Conservation (phyloP, 495 filamentous ascomycete species). For the Astrocystis sublimbata region DNA sequence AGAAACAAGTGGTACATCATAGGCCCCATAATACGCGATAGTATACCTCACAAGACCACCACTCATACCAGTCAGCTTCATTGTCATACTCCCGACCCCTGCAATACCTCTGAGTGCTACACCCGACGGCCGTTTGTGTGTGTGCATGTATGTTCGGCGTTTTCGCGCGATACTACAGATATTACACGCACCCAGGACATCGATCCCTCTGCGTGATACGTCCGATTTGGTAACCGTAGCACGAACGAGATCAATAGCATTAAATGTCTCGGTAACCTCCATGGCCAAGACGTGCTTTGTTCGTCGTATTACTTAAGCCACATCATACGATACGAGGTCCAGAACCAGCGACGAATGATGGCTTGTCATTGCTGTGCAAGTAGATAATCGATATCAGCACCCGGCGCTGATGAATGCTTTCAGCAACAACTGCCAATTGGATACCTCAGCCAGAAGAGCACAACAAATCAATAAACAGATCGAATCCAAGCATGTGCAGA, state of each 20-base stretch:
- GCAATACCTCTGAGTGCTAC: not conserved
- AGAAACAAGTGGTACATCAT: not conserved
- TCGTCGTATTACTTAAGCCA: not conserved
- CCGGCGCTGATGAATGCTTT: not conserved
- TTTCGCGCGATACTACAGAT: constrained; percentile 9
- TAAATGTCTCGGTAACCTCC: not conserved
- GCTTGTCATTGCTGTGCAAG: not conserved
- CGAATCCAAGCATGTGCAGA: too few species aligned
- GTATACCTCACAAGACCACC: constrained; percentile 2
- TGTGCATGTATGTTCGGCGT: too few species aligned
- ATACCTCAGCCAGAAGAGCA: too few species aligned
- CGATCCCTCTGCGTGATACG: not conserved
- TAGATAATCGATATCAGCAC: not conserved
- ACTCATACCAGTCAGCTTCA: not conserved
- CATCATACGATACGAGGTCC: not conserved
- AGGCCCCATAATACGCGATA: constrained; percentile 7
- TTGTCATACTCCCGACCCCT: not conserved
- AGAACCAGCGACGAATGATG: not conserved
- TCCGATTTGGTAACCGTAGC: not conserved
- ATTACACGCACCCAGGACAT: too few species aligned
- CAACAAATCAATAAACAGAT: too few species aligned
- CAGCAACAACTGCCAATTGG: too few species aligned
- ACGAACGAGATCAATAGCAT: not conserved
- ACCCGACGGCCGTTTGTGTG: not conserved
- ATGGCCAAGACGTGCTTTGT: too few species aligned